A percentile compares a stretch with the other conserved stretches of the same genome.
phyloP scores from a whole-genome alignment of 495 filamentous ascomycete species.

The Aspergillus sclerotioniger region DNA sequence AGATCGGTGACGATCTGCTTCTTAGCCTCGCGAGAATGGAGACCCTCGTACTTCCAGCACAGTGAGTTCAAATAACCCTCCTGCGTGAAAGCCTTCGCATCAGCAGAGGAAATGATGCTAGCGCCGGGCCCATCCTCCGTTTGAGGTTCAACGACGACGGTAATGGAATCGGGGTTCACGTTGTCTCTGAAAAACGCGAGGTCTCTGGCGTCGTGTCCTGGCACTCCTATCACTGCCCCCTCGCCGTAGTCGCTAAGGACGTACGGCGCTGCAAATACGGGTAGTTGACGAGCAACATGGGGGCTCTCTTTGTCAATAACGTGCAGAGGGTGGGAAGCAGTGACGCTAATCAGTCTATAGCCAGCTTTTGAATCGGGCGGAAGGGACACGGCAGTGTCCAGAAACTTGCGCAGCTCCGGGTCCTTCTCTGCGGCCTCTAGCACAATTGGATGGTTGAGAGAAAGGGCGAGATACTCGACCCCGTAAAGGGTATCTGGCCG shows the following conservation, averaged over 20 bases:
- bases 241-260: conserved; percentile 87
- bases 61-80: conserved; percentile 45
- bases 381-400: conserved; percentile 59
- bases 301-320: conserved; percentile 51
- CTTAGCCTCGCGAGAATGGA: conserved; percentile 60
- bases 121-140: conserved; percentile 27
- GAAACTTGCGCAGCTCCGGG: conserved; percentile 59
- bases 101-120: conserved; percentile 33
- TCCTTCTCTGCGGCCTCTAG: conserved; percentile 56
- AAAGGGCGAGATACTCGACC: conserved; percentile 80
- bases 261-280: conserved; percentile 80
- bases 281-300: conserved; percentile 54
- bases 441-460: conserved; percentile 71
- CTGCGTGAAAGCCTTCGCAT: conserved; percentile 41
- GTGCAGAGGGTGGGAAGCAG: conserved; percentile 63
- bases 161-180: conserved; percentile 48
- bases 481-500: conserved; percentile 81
- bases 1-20: conserved; percentile 60
- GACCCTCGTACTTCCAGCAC: conserved; percentile 49
- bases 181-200: conserved; percentile 77
- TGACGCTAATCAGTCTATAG: conserved; percentile 59
- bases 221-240: conserved; percentile 89
- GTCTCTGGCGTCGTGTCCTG: conserved; percentile 77
- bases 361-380: conserved; percentile 73
- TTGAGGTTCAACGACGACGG: conserved; percentile 44